Base-by-base conservation (phyloP, 2,329 filamentous ascomycete species). In the Colletotrichum neosansevieriae region DNA sequence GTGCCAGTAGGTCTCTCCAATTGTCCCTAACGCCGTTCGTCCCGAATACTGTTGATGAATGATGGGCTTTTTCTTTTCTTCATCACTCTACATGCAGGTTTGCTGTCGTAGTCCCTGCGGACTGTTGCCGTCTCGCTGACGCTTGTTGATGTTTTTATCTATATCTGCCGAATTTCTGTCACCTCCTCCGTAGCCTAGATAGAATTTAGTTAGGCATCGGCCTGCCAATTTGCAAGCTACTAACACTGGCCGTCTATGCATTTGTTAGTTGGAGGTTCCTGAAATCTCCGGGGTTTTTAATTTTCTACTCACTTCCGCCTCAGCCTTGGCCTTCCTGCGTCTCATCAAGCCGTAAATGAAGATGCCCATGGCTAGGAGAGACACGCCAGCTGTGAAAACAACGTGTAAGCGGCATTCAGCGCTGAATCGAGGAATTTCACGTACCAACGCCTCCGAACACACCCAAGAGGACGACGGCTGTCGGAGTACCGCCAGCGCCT, bases 371-470 rank as follows among this genome's bases (percentile, higher is more conserved):
- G 66, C 66, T 17, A 69, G 12, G 4, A 69, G n/a, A 3, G 66
- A 69, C 2, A 69, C 61, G 6, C 66, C 66, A 32, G 66, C 66
- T 69, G 9, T n/a, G 11, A n/a, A n/a, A n/a, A n/a, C 1, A 1
- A 1, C 2, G 19, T 12, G 36, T 69, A 11, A 69, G 61, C 3
- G 2, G 6, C 49, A 7, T 11, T 1, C 12, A 3, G 17, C 5
- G 11, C 1, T 11, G 21, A 7, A 29, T 7, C 7, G 1, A 21
- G 2, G 0, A 6, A 13, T 6, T 15, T 6, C 15, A 32, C 66
- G 50, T 56, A 69, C 66, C 66, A 44, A 69, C 66, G 51, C 66
- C 66, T 7, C 66, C 66, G 17, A 69, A 69, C 2, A 69, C 66
- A 19, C 66, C 66, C 6, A 69, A 13, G 11, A 69, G 51, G 0